Percentiles rank a stretch among this genome's conserved stretches.
phyloP scores from a whole-genome alignment of 148 eudicot species.

The Diospyros lotus region DNA sequence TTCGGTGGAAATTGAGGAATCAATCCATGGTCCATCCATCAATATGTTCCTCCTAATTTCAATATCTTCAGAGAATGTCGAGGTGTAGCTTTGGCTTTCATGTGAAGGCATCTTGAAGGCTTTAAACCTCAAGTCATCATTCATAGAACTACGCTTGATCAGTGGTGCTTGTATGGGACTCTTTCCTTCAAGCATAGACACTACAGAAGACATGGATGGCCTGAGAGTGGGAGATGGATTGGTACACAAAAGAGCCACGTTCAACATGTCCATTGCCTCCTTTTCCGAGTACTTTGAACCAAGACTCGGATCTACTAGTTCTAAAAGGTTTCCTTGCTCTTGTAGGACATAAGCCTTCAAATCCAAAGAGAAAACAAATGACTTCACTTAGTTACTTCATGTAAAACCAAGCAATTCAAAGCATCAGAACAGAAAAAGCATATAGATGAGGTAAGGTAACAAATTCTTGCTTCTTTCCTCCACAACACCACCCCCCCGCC shows the following conservation, averaged over 20 bases:
- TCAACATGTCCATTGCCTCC: constrained; percentile 50
- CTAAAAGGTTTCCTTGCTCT: constrained; percentile 78
- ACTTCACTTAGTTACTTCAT: not conserved
- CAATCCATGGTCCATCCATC: constrained; percentile 45
- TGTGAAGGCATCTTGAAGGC: constrained; percentile 37
- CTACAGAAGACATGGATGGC: constrained; percentile 68
- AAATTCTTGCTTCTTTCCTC: too few relatives aligned
- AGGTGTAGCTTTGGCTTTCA: constrained; percentile 35
- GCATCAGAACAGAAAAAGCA: not conserved
- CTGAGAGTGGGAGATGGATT: constrained; percentile 64
- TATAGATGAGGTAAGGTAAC: not conserved
- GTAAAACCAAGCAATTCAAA: not conserved
- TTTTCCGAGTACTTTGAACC: constrained; percentile 41
- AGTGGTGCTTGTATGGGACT: constrained; percentile 52
- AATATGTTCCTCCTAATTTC: constrained; percentile 34
- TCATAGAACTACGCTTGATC: constrained; percentile 23
- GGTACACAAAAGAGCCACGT: constrained; percentile 56
- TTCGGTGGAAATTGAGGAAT: constrained; percentile 28
- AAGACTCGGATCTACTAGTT: constrained; percentile 66
- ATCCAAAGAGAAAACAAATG: constrained; percentile 10
- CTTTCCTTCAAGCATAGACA: constrained; percentile 61
- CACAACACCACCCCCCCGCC: too few relatives aligned
- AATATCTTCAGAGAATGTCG: constrained; percentile 29
- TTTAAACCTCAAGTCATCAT: constrained; percentile 37
- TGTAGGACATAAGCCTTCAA: constrained; percentile 74